Conservation (phyloP, 2,329 filamentous ascomycete species). For the Pyrenophora graminea region DNA sequence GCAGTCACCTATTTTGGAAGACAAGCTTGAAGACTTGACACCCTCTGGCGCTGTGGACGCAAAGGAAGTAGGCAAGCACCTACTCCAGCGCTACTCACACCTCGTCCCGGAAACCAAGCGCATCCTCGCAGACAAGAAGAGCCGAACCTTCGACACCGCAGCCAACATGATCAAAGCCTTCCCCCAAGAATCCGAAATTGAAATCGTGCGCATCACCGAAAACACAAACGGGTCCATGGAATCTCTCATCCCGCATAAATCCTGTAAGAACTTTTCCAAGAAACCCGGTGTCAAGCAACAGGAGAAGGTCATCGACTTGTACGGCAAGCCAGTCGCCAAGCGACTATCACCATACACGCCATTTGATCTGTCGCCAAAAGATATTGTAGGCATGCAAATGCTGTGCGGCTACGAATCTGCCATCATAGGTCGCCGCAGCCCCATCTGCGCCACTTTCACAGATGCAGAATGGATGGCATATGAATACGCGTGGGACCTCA, state of each 20-base stretch:
- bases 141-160: constrained; percentile 43
- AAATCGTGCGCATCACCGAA: constrained; percentile 40
- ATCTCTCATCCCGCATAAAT: constrained; percentile 41
- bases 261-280: constrained; percentile 41
- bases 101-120: constrained; percentile 49
- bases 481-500: constrained; percentile 66
- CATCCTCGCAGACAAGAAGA: constrained; percentile 44
- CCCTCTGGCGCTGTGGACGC: constrained; percentile 53
- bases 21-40: constrained; percentile 50
- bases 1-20: constrained; percentile 59
- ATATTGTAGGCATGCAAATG: constrained; percentile 68
- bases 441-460: constrained; percentile 60
- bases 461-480: constrained; percentile 67
- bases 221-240: constrained; percentile 38
- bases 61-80: constrained; percentile 63
- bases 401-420: constrained; percentile 68
- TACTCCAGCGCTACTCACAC: constrained; percentile 59
- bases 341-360: constrained; percentile 31
- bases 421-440: constrained; percentile 63
- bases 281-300: constrained; percentile 38
- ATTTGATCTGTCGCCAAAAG: constrained; percentile 64
- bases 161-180: constrained; percentile 37
- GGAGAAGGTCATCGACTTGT: constrained; percentile 34
- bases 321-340: constrained; percentile 29
- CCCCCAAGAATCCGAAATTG: constrained; percentile 34